These are phyloP conservation scores for Colletotrichum musae DNA, from an alignment of 2,329 filamentous ascomycete species.

Conservation along the genomic window DNA sequence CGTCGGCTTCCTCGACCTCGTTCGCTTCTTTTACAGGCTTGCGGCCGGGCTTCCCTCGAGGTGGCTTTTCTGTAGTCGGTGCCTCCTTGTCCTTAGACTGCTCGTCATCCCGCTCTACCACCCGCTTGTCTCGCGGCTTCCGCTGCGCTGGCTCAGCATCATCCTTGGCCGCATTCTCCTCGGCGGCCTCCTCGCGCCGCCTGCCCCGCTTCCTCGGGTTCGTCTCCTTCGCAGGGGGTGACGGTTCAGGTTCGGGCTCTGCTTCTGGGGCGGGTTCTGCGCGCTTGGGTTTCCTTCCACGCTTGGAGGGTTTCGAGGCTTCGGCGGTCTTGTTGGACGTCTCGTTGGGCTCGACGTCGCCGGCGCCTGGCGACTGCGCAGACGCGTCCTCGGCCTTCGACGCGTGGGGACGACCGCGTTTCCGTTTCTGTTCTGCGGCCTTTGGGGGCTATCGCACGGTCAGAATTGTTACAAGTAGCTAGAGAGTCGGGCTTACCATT, in stretches of 20 bases:
- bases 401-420: conserved; percentile 61
- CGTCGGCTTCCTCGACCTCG: conserved; percentile 2
- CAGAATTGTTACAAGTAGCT: neutral
- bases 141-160: conserved; percentile 17
- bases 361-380: conserved; percentile 46
- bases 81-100: neutral
- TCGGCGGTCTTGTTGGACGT: conserved; percentile 44
- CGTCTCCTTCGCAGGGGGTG: conserved; percentile 3
- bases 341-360: conserved; percentile 36
- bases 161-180: conserved; percentile 7
- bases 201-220: conserved; percentile 32
- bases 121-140: neutral
- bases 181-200: conserved; percentile 9
- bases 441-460: conserved; percentile 32
- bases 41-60: neutral
- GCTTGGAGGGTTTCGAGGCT: conserved; percentile 44
- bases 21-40: conserved; percentile 14
- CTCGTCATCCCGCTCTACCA: neutral
- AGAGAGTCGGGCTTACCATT: conserved; percentile 25
- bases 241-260: conserved; percentile 2
- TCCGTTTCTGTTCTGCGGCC: conserved; percentile 55
- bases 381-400: conserved; percentile 47
- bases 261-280: neutral
- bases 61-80: neutral
- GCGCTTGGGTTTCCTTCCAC: conserved; percentile 46